A percentile compares a stretch with the other conserved stretches of the same genome.
Conservation (phyloP, 2,329 filamentous ascomycete species). For the Fusarium miscanthi region DNA sequence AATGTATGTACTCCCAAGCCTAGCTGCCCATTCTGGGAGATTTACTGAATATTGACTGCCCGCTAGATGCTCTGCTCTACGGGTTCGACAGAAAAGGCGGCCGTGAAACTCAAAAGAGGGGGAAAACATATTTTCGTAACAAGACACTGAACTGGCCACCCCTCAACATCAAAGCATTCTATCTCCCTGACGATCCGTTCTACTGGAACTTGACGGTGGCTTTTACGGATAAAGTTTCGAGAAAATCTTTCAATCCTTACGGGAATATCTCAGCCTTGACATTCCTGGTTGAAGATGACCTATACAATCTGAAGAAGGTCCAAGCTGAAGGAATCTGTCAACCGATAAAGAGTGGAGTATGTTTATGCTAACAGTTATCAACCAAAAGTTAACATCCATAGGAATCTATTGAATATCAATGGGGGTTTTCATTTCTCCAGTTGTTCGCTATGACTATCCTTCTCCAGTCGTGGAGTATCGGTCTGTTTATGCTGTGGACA, state of each 20-base stretch:
- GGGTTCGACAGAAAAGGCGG: not conserved
- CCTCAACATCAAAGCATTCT: conserved; percentile 1
- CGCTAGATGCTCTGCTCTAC: not conserved
- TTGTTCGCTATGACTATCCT: not conserved
- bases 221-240: rapidly evolving
- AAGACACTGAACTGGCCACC: not conserved
- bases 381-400: rapidly evolving
- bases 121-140: not conserved
- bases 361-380: too few relatives aligned
- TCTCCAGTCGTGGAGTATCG: not conserved
- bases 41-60: not conserved
- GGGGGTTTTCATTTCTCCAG: conserved; percentile 24
- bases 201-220: not conserved
- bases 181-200: not conserved
- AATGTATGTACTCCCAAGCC: not conserved
- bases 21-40: too few relatives aligned
- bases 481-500: not conserved
- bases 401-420: not conserved
- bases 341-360: not conserved
- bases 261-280: rapidly evolving
- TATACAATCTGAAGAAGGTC: not conserved
- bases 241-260: not conserved
- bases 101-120: too few relatives aligned
- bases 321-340: not conserved
- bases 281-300: rapidly evolving